These are phyloP conservation scores for Davidsoniella eucalypti DNA, from an alignment of 2,329 filamentous ascomycete species.

Conservation along the genomic window DNA sequence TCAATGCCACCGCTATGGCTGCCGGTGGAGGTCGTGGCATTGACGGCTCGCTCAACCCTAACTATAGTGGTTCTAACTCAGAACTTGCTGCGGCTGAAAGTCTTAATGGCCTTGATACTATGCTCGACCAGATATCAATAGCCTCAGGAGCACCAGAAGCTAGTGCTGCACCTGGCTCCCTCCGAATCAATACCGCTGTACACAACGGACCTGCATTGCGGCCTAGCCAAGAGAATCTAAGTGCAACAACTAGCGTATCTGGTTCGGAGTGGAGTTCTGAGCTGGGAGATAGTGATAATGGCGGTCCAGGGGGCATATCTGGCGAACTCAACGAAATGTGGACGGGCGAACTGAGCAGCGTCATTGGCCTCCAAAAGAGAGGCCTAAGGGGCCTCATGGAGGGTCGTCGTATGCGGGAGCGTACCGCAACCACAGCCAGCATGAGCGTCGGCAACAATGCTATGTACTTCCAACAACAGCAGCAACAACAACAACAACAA, in stretches of 20 bases:
- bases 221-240: conserved; percentile 31
- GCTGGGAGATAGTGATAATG: conserved; percentile 33
- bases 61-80: conserved; percentile 33
- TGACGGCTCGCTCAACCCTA: conserved; percentile 47
- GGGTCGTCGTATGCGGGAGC: conserved; percentile 67
- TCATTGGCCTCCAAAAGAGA: conserved; percentile 89
- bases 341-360: conserved; percentile 66
- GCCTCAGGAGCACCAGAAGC: neutral
- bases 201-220: conserved; percentile 17
- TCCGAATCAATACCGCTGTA: conserved; percentile 34
- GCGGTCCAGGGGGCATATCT: conserved; percentile 19
- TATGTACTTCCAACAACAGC: conserved; percentile 16
- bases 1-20: conserved; percentile 96
- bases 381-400: conserved; percentile 90
- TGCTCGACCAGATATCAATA: conserved; percentile 8
- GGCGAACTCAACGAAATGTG: conserved; percentile 42
- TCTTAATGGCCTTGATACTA: conserved; percentile 5
- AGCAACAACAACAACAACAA: neutral
- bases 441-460: conserved; percentile 19
- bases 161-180: conserved; percentile 17
- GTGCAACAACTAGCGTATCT: conserved; percentile 33
- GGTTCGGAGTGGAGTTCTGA: conserved; percentile 42
- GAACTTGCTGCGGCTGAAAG: conserved; percentile 17
- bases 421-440: conserved; percentile 30
- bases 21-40: conserved; percentile 81